phyloP scores from a whole-genome alignment of 2,329 filamentous ascomycete species.

The Pseudopithomyces maydicus region DNA sequence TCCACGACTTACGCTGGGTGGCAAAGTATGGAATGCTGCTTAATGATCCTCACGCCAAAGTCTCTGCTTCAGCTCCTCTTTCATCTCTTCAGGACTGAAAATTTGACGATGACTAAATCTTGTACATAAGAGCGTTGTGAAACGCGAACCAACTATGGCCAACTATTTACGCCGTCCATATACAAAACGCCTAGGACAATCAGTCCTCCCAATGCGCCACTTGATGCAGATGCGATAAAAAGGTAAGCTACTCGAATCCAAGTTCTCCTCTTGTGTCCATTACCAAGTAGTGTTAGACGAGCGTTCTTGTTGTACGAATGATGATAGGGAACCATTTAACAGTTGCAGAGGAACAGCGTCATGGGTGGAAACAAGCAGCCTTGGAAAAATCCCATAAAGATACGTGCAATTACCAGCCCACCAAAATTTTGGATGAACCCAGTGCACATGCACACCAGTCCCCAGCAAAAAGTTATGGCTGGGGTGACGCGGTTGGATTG shows the following conservation, averaged over 20 bases:
- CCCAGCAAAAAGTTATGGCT: conserved; percentile 32
- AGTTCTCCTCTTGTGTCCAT: conserved; percentile 40
- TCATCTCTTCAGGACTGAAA: too few species aligned
- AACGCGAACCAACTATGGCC: too few species aligned
- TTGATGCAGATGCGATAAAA: conserved; percentile 33
- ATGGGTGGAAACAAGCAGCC: conserved; percentile 39
- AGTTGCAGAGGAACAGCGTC: conserved; percentile 18
- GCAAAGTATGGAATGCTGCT: too few species aligned
- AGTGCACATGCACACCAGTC: conserved; percentile 29
- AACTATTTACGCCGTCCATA: conserved; percentile 32
- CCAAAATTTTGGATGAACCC: conserved; percentile 30
- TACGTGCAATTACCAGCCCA: conserved; percentile 24
- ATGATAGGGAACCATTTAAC: neutral
- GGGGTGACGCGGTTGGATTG: conserved; percentile 42
- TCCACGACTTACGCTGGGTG: too few species aligned
- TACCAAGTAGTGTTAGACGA: neutral
- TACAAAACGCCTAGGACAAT: conserved; percentile 37
- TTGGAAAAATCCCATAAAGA: conserved; percentile 37
- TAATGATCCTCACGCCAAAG: too few species aligned
- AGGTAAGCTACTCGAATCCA: conserved; percentile 34
- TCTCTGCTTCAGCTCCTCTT: too few species aligned
- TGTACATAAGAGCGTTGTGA: too few species aligned
- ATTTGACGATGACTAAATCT: too few species aligned
- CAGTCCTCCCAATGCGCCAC: conserved; percentile 33
- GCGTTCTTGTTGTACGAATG: neutral